Evolutionary conservation across 176 grass and related monocot genomes (phyloP).

Genomic region (Phyllostachys edulis): DNA sequence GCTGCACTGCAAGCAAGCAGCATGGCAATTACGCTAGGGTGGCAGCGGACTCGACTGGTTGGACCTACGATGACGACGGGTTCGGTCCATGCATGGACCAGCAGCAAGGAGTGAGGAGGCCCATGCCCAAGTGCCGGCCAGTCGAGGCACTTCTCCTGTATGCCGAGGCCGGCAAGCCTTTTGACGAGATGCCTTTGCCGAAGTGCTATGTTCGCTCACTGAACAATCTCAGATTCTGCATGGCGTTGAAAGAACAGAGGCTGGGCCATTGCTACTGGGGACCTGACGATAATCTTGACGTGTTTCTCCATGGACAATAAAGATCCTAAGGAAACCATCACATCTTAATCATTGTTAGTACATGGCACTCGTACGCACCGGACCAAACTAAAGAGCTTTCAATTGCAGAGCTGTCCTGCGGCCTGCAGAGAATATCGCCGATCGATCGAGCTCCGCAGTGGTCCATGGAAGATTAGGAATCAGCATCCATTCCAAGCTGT

Average conservation of each 20-base stretch:
- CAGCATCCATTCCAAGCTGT: constrained; percentile 28
- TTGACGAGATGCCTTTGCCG: constrained; percentile 13
- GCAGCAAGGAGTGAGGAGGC: not conserved
- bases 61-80: not conserved
- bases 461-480: not conserved
- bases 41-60: not conserved
- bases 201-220: not conserved
- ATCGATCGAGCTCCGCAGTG: not conserved
- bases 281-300: not conserved
- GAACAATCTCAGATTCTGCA: not conserved
- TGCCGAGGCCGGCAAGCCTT: not conserved
- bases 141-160: not conserved
- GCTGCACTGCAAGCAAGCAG: not conserved
- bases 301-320: not conserved
- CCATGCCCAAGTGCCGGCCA: not conserved
- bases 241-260: not conserved
- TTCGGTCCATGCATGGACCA: not conserved
- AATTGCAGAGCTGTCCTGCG: not conserved
- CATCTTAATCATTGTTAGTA: not conserved
- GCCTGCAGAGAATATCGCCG: constrained; percentile 8
- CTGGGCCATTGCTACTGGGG: not conserved
- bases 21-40: not conserved
- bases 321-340: not conserved
- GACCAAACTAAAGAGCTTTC: not conserved
- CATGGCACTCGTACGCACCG: not conserved